Conservation (phyloP, 2,329 filamentous ascomycete species). For the Phaeosphaeriaceae sp. region DNA sequence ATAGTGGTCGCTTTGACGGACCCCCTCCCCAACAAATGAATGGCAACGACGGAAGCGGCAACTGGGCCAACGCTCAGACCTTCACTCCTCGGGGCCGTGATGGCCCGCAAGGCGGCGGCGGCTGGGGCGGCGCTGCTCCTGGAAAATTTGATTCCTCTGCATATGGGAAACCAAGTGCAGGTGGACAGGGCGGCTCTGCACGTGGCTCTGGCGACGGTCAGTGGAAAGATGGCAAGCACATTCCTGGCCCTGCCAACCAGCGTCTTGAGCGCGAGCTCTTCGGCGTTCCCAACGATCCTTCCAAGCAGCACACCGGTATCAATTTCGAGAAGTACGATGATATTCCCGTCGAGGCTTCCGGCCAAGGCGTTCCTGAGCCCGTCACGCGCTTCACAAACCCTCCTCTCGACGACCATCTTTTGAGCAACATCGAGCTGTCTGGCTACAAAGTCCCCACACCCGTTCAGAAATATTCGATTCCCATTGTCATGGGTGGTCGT, state of each 20-base stretch:
- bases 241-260: conserved; percentile 85
- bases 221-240: conserved; percentile 97
- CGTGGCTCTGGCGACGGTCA: conserved; percentile 92
- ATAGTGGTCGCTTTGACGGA: conserved; percentile 41
- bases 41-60: conserved; percentile 64
- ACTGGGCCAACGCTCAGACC: conserved; percentile 65
- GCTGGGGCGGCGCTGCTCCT: conserved; percentile 48
- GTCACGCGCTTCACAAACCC: conserved; percentile 91
- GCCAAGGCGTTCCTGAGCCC: conserved; percentile 89
- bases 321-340: conserved; percentile 99
- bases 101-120: conserved; percentile 39
- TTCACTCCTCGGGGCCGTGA: conserved; percentile 59
- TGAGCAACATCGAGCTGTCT: conserved; percentile 91
- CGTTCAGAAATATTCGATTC: conserved; percentile 99
- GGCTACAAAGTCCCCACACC: conserved; percentile 96
- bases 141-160: conserved; percentile 67
- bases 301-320: conserved; percentile 97
- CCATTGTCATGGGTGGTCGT: conserved; percentile 96
- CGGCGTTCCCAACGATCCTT: conserved; percentile 85
- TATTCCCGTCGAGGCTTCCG: conserved; percentile 97
- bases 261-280: conserved; percentile 96
- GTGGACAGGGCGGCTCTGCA: conserved; percentile 61
- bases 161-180: conserved; percentile 62
- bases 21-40: conserved; percentile 50
- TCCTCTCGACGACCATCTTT: conserved; percentile 90